Percentiles rank a stretch among this genome's conserved stretches.
Evolutionary conservation across 2,329 filamentous ascomycete species (phyloP).

Genomic region (Cryphonectria carpinicola): DNA sequence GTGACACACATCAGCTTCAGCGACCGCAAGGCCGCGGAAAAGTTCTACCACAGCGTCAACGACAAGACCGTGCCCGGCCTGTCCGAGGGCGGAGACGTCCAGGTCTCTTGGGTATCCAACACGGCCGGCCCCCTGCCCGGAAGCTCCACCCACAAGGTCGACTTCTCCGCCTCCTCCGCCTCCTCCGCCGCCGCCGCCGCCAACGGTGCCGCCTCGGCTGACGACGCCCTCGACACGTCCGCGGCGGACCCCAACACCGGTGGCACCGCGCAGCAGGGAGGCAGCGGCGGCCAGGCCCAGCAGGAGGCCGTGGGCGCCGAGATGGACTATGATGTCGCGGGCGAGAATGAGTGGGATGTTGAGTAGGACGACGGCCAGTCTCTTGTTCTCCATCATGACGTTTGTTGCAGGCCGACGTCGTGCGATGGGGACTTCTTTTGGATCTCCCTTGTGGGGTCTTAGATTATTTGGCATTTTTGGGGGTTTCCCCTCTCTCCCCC

Average conservation of each 20-base stretch:
- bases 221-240: background rate
- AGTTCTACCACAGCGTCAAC: slow-evolving; percentile 63
- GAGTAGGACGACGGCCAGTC: slow-evolving; percentile 11
- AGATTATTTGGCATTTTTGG: background rate
- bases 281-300: slow-evolving; percentile 29
- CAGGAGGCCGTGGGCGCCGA: slow-evolving; percentile 42
- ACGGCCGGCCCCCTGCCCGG: slow-evolving; percentile 33
- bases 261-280: slow-evolving; percentile 24
- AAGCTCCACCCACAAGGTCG: slow-evolving; percentile 29
- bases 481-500: too few relatives aligned
- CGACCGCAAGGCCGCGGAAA: slow-evolving; percentile 73
- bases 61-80: slow-evolving; percentile 64
- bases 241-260: slow-evolving; percentile 29
- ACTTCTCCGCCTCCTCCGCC: slow-evolving; percentile 25
- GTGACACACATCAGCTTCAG: slow-evolving; percentile 65
- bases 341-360: slow-evolving; percentile 52
- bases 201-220: slow-evolving; percentile 7
- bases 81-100: slow-evolving; percentile 65
- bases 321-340: slow-evolving; percentile 59
- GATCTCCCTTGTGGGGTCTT: background rate
- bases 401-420: background rate
- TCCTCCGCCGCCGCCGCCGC: slow-evolving; percentile 11
- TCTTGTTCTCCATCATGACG: background rate
- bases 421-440: background rate
- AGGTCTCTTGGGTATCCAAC: slow-evolving; percentile 65